Percentiles rank a stretch among this genome's conserved stretches.
Conservation (phyloP, 768 basidiomycete species). For the Leccinum variicolor region DNA sequence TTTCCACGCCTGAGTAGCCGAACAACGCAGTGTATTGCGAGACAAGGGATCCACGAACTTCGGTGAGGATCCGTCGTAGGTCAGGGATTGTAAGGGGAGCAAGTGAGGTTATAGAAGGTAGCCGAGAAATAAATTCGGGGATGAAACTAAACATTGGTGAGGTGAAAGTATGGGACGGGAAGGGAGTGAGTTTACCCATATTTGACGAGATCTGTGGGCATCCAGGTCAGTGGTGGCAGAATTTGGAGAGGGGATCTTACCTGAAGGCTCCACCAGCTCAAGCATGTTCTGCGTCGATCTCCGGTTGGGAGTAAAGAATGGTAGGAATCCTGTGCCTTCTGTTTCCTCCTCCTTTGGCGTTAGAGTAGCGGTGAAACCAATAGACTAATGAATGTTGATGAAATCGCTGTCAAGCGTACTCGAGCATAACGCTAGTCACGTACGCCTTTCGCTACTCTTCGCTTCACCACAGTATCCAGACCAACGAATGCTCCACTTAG, state of each 20-base stretch:
- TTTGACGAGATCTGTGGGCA: slow-evolving; percentile 65
- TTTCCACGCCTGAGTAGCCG: slow-evolving; percentile 78
- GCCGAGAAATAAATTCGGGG: slow-evolving; percentile 90
- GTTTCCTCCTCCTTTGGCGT: slow-evolving; percentile 39
- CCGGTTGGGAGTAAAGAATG: slow-evolving; percentile 79
- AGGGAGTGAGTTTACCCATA: slow-evolving; percentile 55
- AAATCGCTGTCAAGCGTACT: neutral
- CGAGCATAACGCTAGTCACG: slow-evolving; percentile 27
- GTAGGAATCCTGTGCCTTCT: slow-evolving; percentile 37
- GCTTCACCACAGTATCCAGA: slow-evolving; percentile 75
- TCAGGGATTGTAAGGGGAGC: slow-evolving; percentile 76
- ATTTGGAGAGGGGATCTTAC: slow-evolving; percentile 33
- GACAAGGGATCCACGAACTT: slow-evolving; percentile 87
- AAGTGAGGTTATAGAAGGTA: slow-evolving; percentile 90
- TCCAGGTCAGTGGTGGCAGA: neutral
- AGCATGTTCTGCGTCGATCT: slow-evolving; percentile 51
- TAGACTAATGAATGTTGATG: slow-evolving; percentile 55
- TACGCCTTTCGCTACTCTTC: slow-evolving; percentile 82
- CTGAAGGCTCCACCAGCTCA: slow-evolving; percentile 69
- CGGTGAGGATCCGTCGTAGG: slow-evolving; percentile 85
- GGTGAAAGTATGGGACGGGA: neutral
- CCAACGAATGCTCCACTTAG: slow-evolving; percentile 95
- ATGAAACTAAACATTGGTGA: slow-evolving; percentile 59
- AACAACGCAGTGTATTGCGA: slow-evolving; percentile 88
- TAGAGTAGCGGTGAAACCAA: slow-evolving; percentile 73